Evolutionary conservation across 176 grass and related monocot species (phyloP).

Genomic region (Rhipidocladum racemiflorum): DNA sequence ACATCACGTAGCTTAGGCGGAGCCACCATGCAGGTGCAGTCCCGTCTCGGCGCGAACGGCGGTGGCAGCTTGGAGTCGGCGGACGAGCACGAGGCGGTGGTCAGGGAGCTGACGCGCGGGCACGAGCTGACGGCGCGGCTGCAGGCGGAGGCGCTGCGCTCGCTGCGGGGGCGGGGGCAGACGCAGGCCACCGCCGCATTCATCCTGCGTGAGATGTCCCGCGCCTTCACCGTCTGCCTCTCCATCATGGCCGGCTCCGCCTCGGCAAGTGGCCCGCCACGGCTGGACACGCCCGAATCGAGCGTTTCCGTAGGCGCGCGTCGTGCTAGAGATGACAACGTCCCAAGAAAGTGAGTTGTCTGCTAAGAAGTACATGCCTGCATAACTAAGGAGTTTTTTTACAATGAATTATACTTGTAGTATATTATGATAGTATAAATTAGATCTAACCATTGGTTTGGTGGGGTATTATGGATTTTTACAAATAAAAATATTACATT

Average conservation of each 20-base stretch:
- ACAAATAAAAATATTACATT: too few relatives aligned
- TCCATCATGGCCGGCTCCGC: slow-evolving; percentile 24
- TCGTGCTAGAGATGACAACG: slow-evolving; percentile 14
- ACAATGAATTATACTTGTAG: too few relatives aligned
- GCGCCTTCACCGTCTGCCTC: slow-evolving; percentile 46
- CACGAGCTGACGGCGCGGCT: slow-evolving; percentile 47
- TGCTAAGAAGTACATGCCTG: not conserved
- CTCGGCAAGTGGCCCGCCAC: not conserved
- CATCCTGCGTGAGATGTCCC: slow-evolving; percentile 49
- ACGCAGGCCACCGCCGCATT: slow-evolving; percentile 46
- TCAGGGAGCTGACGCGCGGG: slow-evolving; percentile 43
- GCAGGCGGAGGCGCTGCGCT: slow-evolving; percentile 16
- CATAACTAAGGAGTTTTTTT: too few relatives aligned
- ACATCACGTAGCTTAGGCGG: too few relatives aligned
- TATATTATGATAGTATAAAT: too few relatives aligned
- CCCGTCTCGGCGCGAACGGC: slow-evolving; percentile 23
- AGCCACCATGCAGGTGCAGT: slow-evolving; percentile 38
- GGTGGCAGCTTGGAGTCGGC: not conserved
- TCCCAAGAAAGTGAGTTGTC: slow-evolving; percentile 34
- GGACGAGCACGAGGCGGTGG: slow-evolving; percentile 42
- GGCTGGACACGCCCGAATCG: not conserved
- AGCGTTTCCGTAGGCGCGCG: not conserved
- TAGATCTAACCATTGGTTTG: too few relatives aligned
- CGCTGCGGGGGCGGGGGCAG: slow-evolving; percentile 45
- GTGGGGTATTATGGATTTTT: too few relatives aligned